These are phyloP conservation scores for Mentha longifolia DNA, from an alignment of 257 asterid genomes.

Conservation along the genomic window DNA sequence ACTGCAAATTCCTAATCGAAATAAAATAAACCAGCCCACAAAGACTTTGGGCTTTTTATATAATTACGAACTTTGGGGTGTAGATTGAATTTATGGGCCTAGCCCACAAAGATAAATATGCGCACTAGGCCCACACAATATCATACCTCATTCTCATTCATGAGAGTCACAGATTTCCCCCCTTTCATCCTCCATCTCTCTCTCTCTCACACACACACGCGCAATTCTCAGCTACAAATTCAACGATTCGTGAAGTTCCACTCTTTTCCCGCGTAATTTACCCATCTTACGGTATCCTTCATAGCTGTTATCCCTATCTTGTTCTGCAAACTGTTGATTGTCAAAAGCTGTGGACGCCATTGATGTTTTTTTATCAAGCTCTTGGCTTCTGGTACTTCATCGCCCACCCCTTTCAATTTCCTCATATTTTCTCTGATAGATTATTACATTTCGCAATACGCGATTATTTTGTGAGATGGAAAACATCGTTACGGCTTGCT, in stretches of 20 bases:
- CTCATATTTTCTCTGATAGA: background rate
- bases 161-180: slow-evolving; percentile 13
- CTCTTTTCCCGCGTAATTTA: slow-evolving; percentile 25
- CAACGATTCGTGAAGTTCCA: slow-evolving; percentile 26
- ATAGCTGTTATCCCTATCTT: background rate
- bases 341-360: background rate
- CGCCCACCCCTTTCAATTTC: background rate
- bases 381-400: background rate
- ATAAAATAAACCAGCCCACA: no score
- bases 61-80: no score
- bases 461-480: background rate
- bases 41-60: background rate
- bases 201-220: slow-evolving; percentile 9
- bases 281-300: slow-evolving; percentile 7
- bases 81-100: background rate
- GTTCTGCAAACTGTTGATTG: background rate
- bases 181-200: slow-evolving; percentile 19
- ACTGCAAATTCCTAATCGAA: no score
- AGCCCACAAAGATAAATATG: background rate
- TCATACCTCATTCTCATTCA: background rate
- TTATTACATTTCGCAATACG: background rate
- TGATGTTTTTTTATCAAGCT: slow-evolving; percentile 8
- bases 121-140: background rate
- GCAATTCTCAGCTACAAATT: slow-evolving; percentile 2
- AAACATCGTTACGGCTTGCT: background rate